Evolutionary conservation across 345 rosid species (phyloP).

Genomic region (Angophora floribunda): DNA sequence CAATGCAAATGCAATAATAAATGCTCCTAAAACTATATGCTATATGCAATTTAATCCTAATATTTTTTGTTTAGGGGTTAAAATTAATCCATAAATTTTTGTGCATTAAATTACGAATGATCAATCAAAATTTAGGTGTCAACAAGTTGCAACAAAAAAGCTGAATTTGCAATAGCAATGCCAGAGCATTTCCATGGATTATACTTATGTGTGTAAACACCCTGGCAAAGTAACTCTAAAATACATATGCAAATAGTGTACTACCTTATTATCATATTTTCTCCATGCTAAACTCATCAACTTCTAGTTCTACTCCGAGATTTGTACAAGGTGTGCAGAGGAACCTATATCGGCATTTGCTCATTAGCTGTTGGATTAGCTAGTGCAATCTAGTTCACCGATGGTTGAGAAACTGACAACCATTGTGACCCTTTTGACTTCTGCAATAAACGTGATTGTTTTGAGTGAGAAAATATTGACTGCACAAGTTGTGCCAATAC

Average conservation of each 20-base stretch:
- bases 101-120: too few relatives aligned
- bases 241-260: neutral
- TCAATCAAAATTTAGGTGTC: too few relatives aligned
- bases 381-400: neutral
- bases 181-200: neutral
- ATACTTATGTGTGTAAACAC: neutral
- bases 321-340: neutral
- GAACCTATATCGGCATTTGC: neutral
- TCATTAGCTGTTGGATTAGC: neutral
- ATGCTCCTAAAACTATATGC: too few relatives aligned
- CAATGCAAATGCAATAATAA: too few relatives aligned
- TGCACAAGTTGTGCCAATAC: too few relatives aligned
- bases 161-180: too few relatives aligned
- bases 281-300: neutral
- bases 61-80: too few relatives aligned
- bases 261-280: neutral
- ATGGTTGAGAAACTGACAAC: neutral
- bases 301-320: neutral
- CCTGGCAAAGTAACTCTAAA: neutral
- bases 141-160: too few relatives aligned
- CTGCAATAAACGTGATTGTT: neutral
- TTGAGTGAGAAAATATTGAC: too few relatives aligned
- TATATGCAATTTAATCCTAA: too few relatives aligned
- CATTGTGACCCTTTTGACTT: neutral
- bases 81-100: too few relatives aligned